Conservation (phyloP, 306 rosid species). For the Vigna unguiculata region DNA sequence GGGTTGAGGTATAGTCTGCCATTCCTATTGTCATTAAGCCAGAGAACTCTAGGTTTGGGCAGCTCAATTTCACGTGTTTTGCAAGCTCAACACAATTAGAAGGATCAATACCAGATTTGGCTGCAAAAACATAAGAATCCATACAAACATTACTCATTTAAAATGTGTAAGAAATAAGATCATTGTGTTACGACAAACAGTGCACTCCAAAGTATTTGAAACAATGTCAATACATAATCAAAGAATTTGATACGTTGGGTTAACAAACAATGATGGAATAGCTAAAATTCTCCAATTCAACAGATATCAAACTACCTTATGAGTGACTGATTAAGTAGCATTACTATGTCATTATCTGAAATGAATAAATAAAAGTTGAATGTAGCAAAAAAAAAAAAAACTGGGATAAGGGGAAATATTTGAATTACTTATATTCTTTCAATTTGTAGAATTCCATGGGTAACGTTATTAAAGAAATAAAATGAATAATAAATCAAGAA, state of each 20-base stretch:
- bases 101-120: slow-evolving; percentile 94
- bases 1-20: slow-evolving; percentile 89
- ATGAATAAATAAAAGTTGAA: slow-evolving; percentile 22
- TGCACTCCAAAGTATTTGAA: slow-evolving; percentile 6
- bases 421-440: slow-evolving; percentile 5
- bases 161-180: slow-evolving; percentile 21
- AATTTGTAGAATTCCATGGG: slow-evolving; percentile 2
- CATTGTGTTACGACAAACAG: slow-evolving; percentile 5
- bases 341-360: not conserved
- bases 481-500: not conserved
- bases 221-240: slow-evolving; percentile 14
- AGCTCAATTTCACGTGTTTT: slow-evolving; percentile 74
- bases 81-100: slow-evolving; percentile 88
- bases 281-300: slow-evolving; percentile 22
- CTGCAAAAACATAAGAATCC: slow-evolving; percentile 53
- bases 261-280: slow-evolving; percentile 10
- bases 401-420: not conserved
- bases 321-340: slow-evolving; percentile 18
- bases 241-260: slow-evolving; percentile 20
- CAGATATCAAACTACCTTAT: slow-evolving; percentile 7
- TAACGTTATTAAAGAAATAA: not conserved
- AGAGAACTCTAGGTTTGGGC: slow-evolving; percentile 86
- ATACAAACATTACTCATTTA: slow-evolving; percentile 7
- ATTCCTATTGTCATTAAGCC: slow-evolving; percentile 98
- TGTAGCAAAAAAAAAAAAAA: slow-evolving; percentile 8